Base-by-base conservation (phyloP, 352 stramenopile genomes). In the Pythium coloratum region DNA sequence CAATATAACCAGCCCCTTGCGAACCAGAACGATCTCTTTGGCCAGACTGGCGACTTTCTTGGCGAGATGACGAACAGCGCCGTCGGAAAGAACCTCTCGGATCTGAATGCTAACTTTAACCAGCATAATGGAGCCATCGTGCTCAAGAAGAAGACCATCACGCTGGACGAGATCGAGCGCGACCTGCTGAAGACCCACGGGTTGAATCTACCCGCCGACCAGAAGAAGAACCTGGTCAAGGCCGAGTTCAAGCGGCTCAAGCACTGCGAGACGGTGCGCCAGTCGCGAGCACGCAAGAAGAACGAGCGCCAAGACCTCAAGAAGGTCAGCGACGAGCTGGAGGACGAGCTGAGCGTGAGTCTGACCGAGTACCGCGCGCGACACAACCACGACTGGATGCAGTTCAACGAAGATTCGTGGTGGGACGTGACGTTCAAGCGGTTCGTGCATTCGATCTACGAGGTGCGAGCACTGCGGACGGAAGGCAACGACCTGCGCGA, bases 221-320 rank as follows among this genome's bases (percentile, higher is more conserved):
- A 72, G 9, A 80, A 77, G 64, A 75, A 73, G 16, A 81, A 82
- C 26, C 73, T 90, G 73, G 79, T 76, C 44, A 84, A 89, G 54
- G 82, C 84, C 50, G 84, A 92, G 64, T 75, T 89, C 59, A 86
- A 84, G 61, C 82, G 84, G 20, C 81, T 92, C 33, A 90, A 89
- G 64, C 84, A 92, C 70, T 90, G 80, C 69, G 84, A 91, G 74
- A 91, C 76, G 2, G 84, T 92, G 71, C 82, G 84, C 14, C 82
- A 92, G 76, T 91, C 82, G 30, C 84, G 84, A 49, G 77, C 87
- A n/a, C 79, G 82, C 56, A 92, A 92, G 64, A 92, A 92, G 72
- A 71, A 73, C 55, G 76, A 90, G 47, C 79, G 84, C 40, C 80
- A 81, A 24, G 77, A 82, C 30, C 62, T 92, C 54, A 75, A 79